Conservation (phyloP, 163 green algal species). For the Scenedesmus sp. region DNA sequence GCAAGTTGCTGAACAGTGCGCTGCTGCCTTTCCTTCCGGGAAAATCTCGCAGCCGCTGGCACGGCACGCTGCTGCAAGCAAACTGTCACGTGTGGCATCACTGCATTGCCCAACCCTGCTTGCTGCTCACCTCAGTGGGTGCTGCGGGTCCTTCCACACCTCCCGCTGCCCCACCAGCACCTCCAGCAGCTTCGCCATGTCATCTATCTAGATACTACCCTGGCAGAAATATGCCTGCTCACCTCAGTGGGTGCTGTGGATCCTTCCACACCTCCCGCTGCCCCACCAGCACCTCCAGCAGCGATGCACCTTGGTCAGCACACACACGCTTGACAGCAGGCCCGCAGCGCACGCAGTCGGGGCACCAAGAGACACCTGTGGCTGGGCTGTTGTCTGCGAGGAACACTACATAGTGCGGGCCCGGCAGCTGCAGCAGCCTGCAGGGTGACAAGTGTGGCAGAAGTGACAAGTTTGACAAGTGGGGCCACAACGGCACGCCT, state of each 20-base stretch:
- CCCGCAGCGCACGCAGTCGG: slow-evolving; percentile 57
- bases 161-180: slow-evolving; percentile 55
- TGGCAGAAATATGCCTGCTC: not conserved
- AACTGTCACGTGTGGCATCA: no score
- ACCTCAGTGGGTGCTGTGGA: slow-evolving; percentile 55
- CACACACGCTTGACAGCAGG: slow-evolving; percentile 46
- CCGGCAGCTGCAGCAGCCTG: slow-evolving; percentile 53
- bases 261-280: slow-evolving; percentile 54
- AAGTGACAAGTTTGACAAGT: slow-evolving; percentile 17
- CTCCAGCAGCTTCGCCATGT: slow-evolving; percentile 57
- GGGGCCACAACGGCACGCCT: slow-evolving; percentile 55
- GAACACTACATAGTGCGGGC: slow-evolving; percentile 69
- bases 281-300: slow-evolving; percentile 67
- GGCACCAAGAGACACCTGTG: slow-evolving; percentile 57
- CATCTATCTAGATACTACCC: not conserved
- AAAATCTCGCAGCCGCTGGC: no score
- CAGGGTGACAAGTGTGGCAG: not conserved
- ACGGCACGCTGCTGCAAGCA: not conserved
- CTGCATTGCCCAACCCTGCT: not conserved
- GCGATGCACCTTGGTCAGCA: slow-evolving; percentile 26
- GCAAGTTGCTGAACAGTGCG: not conserved
- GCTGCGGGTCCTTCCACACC: slow-evolving; percentile 53
- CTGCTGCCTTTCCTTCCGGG: no score
- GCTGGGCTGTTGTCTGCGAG: slow-evolving; percentile 46
- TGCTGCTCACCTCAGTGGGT: slow-evolving; percentile 52